Conservation (phyloP, 106 monocot species). For the Cymbidium sinense region DNA sequence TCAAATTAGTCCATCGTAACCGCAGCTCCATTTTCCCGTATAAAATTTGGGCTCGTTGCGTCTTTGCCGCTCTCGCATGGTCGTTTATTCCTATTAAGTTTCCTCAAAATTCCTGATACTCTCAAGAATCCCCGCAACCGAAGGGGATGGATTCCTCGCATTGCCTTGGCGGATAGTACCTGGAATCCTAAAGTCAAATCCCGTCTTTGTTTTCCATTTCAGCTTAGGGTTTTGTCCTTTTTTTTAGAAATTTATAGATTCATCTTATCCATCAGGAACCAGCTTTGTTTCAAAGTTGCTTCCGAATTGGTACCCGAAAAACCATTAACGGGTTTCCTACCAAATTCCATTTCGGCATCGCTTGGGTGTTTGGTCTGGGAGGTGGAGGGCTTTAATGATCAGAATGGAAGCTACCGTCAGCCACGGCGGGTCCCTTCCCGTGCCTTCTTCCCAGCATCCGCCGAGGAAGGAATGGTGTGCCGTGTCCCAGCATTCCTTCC, state of each 20-base stretch:
- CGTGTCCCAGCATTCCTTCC: conserved; percentile 34
- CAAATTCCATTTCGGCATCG: background rate
- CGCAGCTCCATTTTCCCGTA: no score
- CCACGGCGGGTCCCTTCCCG: conserved; percentile 26
- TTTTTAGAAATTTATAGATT: background rate
- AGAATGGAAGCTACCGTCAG: conserved; percentile 29
- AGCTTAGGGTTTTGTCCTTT: background rate
- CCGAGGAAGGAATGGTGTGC: conserved; percentile 59
- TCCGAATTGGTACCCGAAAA: no score
- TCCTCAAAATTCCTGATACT: background rate
- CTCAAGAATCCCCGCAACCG: background rate
- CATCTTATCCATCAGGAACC: no score
- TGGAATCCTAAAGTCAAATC: background rate
- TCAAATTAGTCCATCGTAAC: no score
- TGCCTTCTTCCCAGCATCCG: conserved; percentile 13
- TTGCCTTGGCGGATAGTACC: background rate
- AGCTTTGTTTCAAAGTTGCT: no score
- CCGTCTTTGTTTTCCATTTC: background rate
- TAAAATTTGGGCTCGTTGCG: no score
- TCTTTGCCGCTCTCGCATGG: background rate
- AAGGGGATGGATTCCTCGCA: background rate
- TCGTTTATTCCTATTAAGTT: no score
- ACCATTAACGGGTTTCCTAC: no score
- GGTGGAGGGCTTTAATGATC: background rate
- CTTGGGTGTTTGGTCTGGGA: background rate